phyloP scores from a whole-genome alignment of 2,329 filamentous ascomycete genomes.

The Huntiella moniliformis region DNA sequence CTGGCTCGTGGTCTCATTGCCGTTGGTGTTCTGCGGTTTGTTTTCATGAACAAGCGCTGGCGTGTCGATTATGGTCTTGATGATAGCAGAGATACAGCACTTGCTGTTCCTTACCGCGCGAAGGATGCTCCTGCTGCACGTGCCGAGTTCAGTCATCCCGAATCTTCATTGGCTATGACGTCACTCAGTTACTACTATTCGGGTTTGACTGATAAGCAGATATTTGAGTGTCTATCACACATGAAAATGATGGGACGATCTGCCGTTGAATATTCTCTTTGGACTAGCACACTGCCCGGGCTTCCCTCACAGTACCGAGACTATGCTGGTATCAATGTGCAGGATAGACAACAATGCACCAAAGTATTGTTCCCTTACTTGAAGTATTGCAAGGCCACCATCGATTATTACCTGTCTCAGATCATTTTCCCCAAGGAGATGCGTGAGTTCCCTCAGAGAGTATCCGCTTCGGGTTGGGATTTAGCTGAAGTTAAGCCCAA shows the following conservation, averaged over 20 bases:
- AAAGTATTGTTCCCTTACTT: constrained; percentile 33
- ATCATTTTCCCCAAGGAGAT: constrained; percentile 43
- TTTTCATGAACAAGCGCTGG: constrained; percentile 40
- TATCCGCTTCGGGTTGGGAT: constrained; percentile 51
- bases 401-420: constrained; percentile 44
- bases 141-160: constrained; percentile 44
- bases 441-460: constrained; percentile 42
- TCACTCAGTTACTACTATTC: constrained; percentile 36
- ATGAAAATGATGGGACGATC: constrained; percentile 34
- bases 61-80: constrained; percentile 45
- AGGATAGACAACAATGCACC: constrained; percentile 30
- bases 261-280: constrained; percentile 29
- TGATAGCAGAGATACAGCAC: constrained; percentile 21
- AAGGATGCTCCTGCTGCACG: constrained; percentile 37
- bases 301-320: constrained; percentile 22
- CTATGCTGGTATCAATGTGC: constrained; percentile 36
- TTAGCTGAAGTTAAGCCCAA: constrained; percentile 28
- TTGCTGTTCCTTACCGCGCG: constrained; percentile 40
- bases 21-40: constrained; percentile 32
- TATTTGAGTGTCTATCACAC: constrained; percentile 27
- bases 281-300: constrained; percentile 21
- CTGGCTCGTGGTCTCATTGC: constrained; percentile 38
- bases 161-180: constrained; percentile 37
- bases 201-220: constrained; percentile 31
- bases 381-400: constrained; percentile 28